phyloP scores from a whole-genome alignment of 2,329 filamentous ascomycete genomes.

The Ophiobolus disseminans region DNA sequence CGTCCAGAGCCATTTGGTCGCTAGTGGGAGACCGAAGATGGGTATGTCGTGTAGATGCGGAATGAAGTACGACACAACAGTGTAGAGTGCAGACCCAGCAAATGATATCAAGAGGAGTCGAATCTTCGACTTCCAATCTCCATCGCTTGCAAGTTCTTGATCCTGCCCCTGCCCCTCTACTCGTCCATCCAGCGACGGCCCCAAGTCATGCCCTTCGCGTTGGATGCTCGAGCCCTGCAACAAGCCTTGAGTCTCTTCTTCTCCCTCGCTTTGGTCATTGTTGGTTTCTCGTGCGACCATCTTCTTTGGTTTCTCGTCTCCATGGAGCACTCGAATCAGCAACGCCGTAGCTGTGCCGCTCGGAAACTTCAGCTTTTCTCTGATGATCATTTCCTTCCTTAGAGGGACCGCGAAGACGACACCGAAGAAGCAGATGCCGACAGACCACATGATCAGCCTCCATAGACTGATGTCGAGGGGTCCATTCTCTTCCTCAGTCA shows the following conservation, averaged over 20 bases:
- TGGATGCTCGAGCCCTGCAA: slow-evolving; percentile 34
- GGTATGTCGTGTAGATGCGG: slow-evolving; percentile 86
- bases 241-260: slow-evolving; percentile 46
- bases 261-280: slow-evolving; percentile 12
- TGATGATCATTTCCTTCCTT: slow-evolving; percentile 87
- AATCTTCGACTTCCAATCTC: slow-evolving; percentile 69
- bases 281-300: slow-evolving; percentile 7
- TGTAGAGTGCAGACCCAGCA: slow-evolving; percentile 66
- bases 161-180: slow-evolving; percentile 24
- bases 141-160: slow-evolving; percentile 42
- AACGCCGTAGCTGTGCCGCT: slow-evolving; percentile 95
- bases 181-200: slow-evolving; percentile 23
- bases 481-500: slow-evolving; percentile 78
- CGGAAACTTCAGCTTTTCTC: slow-evolving; percentile 91
- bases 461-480: slow-evolving; percentile 74
- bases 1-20: slow-evolving; percentile 88
- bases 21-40: slow-evolving; percentile 77
- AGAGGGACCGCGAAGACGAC: slow-evolving; percentile 95
- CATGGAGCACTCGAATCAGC: slow-evolving; percentile 89
- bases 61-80: slow-evolving; percentile 87
- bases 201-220: slow-evolving; percentile 28
- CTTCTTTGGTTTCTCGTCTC: slow-evolving; percentile 50
- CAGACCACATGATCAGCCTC: slow-evolving; percentile 86
- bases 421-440: slow-evolving; percentile 95
- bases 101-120: slow-evolving; percentile 67